phyloP scores from a whole-genome alignment of 345 rosid genomes.

The Sisymbrium altissimum region DNA sequence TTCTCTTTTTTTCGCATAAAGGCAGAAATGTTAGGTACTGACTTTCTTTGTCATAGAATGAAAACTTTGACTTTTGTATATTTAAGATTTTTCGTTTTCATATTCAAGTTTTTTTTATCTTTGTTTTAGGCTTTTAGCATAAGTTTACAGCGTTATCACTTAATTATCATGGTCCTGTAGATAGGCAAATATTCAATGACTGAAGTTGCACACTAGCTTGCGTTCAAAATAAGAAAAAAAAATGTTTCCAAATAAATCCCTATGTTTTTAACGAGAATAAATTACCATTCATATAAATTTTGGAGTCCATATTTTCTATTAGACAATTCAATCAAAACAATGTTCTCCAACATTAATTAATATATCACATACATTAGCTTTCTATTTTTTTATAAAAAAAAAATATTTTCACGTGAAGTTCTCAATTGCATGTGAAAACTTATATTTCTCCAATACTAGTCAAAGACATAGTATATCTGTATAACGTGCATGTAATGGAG shows the following conservation, averaged over 20 bases:
- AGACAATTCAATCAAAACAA: not conserved
- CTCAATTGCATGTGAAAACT: slow-evolving; percentile 13
- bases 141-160: not conserved
- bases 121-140: slow-evolving; percentile 1
- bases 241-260: not conserved
- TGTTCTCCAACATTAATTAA: not conserved
- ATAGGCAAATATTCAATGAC: not conserved
- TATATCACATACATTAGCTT: not conserved
- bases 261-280: not conserved
- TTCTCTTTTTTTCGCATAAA: slow-evolving; percentile 24
- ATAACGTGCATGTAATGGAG: slow-evolving; percentile 14
- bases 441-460: not conserved
- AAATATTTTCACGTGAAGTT: slow-evolving; percentile 8
- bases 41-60: slow-evolving; percentile 37
- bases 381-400: too few species aligned
- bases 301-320: not conserved
- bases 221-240: not conserved
- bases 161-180: not conserved
- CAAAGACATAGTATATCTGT: not conserved
- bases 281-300: not conserved
- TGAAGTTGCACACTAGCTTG: slow-evolving; percentile 5
- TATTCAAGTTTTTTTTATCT: slow-evolving; percentile 3
- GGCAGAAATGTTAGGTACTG: slow-evolving; percentile 44
- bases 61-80: slow-evolving; percentile 36
- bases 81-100: slow-evolving; percentile 15